Evolutionary conservation across 1,139 yeast genomes (phyloP).

Genomic region (Kodamaea alishanica): DNA sequence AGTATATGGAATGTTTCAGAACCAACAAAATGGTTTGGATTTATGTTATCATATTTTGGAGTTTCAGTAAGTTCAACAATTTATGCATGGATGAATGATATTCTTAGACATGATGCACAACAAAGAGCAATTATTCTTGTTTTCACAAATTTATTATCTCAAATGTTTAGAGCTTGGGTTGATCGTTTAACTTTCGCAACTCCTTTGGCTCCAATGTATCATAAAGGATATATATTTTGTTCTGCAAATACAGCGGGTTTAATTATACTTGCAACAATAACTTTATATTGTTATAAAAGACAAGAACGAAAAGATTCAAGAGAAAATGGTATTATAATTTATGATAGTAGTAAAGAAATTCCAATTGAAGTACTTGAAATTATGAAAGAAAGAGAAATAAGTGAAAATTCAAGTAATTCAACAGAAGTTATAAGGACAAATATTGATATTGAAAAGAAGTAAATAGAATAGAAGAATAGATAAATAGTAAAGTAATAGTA

Average conservation of each 20-base stretch:
- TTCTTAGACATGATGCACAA: slow-evolving; percentile 33
- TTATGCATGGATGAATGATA: slow-evolving; percentile 42
- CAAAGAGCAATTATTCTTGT: slow-evolving; percentile 36
- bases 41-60: slow-evolving; percentile 40
- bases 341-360: slow-evolving; percentile 7
- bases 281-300: slow-evolving; percentile 52
- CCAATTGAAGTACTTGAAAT: slow-evolving; percentile 2
- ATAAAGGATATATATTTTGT: slow-evolving; percentile 41
- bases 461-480: too few species aligned
- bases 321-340: slow-evolving; percentile 33
- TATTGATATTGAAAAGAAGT: too few species aligned
- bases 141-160: slow-evolving; percentile 36
- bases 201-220: slow-evolving; percentile 37
- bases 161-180: slow-evolving; percentile 37
- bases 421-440: too few species aligned
- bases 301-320: slow-evolving; percentile 50
- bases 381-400: too few species aligned
- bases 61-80: slow-evolving; percentile 39
- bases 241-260: slow-evolving; percentile 51
- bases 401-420: too few species aligned
- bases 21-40: slow-evolving; percentile 47
- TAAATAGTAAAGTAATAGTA: too few species aligned
- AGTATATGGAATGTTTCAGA: slow-evolving; percentile 47
- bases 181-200: slow-evolving; percentile 17
- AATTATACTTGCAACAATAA: slow-evolving; percentile 49